A percentile compares a stretch with the other conserved stretches of the same genome.
These are phyloP conservation scores for Oldenlandia corymbosa DNA, from an alignment of 257 asterid species.

Conservation along the genomic window DNA sequence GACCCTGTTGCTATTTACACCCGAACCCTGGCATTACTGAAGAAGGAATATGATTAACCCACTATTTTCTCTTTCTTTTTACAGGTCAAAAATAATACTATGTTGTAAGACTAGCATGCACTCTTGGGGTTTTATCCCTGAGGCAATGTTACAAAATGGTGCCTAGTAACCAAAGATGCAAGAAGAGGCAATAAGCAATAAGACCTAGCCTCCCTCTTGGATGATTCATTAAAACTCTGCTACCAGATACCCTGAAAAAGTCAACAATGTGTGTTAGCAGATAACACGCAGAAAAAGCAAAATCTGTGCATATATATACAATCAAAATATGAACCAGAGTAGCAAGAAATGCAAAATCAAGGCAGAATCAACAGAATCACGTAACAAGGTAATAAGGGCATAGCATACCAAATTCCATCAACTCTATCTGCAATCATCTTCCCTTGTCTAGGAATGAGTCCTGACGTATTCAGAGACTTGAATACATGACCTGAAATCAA, in stretches of 20 bases:
- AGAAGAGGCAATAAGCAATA: slow-evolving; percentile 62
- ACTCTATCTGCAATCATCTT: slow-evolving; percentile 75
- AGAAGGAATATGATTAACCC: slow-evolving; percentile 14
- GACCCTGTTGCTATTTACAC: slow-evolving; percentile 18
- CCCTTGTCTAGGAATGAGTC: slow-evolving; percentile 91
- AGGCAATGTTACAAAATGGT: slow-evolving; percentile 48
- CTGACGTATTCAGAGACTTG: slow-evolving; percentile 74
- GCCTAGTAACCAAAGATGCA: slow-evolving; percentile 83
- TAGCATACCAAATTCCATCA: slow-evolving; percentile 90
- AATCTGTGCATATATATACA: no score
- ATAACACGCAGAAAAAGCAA: background rate
- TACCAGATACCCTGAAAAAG: slow-evolving; percentile 75
- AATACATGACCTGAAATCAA: slow-evolving; percentile 68
- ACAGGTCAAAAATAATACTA: slow-evolving; percentile 27
- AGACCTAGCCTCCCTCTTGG: slow-evolving; percentile 88
- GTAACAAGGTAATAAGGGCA: slow-evolving; percentile 16
- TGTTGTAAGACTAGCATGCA: background rate
- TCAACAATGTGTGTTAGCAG: slow-evolving; percentile 4
- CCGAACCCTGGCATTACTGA: slow-evolving; percentile 12
- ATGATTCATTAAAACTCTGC: slow-evolving; percentile 79
- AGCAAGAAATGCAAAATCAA: background rate
- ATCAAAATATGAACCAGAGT: background rate
- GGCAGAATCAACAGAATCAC: background rate
- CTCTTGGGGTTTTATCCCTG: no score
- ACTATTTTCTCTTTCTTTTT: slow-evolving; percentile 31